Conservation (phyloP, 2,329 filamentous ascomycete genomes). For the Pyrenochaeta sp. region DNA sequence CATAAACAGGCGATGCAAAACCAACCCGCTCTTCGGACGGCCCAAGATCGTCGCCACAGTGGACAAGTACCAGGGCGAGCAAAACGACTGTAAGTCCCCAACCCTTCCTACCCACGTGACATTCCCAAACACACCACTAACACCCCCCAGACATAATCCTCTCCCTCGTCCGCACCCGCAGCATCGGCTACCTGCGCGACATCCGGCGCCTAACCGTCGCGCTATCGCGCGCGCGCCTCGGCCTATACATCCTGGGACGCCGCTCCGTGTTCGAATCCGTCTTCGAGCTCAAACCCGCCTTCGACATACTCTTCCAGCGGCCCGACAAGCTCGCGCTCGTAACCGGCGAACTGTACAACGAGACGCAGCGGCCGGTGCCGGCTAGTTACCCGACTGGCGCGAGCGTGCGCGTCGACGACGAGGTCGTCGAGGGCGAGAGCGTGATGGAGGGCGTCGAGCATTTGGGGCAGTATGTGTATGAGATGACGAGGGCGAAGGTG, state of each 20-base stretch:
- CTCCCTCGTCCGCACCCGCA: conserved; percentile 86
- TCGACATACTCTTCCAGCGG: conserved; percentile 77
- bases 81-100: conserved; percentile 88
- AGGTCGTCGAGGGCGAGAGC: conserved; percentile 59
- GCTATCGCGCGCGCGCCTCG: conserved; percentile 87
- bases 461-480: conserved; percentile 91
- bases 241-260: conserved; percentile 90
- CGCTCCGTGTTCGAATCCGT: conserved; percentile 87
- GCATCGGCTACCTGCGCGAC: conserved; percentile 91
- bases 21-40: conserved; percentile 84
- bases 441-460: conserved; percentile 93
- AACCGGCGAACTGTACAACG: conserved; percentile 82
- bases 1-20: conserved; percentile 80
- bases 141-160: conserved; percentile 78
- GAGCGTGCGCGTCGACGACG: conserved; percentile 49
- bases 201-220: conserved; percentile 93
- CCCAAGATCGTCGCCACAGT: conserved; percentile 92
- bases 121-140: conserved; percentile 10
- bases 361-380: conserved; percentile 60
- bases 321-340: conserved; percentile 82
- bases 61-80: conserved; percentile 98
- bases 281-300: conserved; percentile 86
- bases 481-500: conserved; percentile 84
- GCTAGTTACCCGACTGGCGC: conserved; percentile 18
- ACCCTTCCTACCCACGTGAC: not conserved